Percentiles rank a stretch among this genome's conserved stretches.
Evolutionary conservation across 2,329 filamentous ascomycete species (phyloP).

Genomic region (Chaetothyriales sp.): DNA sequence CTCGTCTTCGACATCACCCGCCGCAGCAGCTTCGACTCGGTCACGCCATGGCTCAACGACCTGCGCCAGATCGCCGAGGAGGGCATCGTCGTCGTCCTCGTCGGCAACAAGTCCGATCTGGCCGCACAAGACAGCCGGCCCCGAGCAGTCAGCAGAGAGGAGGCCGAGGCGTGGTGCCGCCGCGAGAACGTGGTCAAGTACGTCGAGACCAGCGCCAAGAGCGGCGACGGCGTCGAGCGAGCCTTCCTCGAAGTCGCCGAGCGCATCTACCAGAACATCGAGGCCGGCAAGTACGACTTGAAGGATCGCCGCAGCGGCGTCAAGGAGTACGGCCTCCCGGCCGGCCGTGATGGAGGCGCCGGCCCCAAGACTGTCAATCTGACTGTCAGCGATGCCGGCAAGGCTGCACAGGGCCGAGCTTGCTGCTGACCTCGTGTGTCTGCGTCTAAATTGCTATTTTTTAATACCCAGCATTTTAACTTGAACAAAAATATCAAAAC

Average conservation of each 20-base stretch:
- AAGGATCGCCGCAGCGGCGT: conserved; percentile 88
- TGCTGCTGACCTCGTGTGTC: conserved; percentile 10
- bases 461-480: too few species aligned
- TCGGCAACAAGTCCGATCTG: conserved; percentile 90
- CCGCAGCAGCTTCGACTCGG: conserved; percentile 70
- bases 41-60: conserved; percentile 87
- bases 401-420: conserved; percentile 25
- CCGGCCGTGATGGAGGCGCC: conserved; percentile 21
- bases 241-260: conserved; percentile 90
- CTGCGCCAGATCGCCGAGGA: conserved; percentile 89
- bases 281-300: conserved; percentile 85
- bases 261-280: conserved; percentile 92
- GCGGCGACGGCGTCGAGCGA: conserved; percentile 80
- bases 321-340: conserved; percentile 45
- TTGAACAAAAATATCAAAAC: too few species aligned
- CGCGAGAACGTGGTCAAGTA: conserved; percentile 80
- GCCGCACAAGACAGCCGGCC: conserved; percentile 29
- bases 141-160: conserved; percentile 64
- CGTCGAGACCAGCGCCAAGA: conserved; percentile 93
- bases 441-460: too few species aligned
- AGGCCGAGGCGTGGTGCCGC: conserved; percentile 81
- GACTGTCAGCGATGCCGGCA: conserved; percentile 36
- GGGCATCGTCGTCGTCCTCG: conserved; percentile 83
- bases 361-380: conserved; percentile 31
- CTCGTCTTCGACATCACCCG: conserved; percentile 92